Percentiles rank a stretch among this genome's conserved stretches.
Evolutionary conservation across 2,329 filamentous ascomycete species (phyloP).

Genomic region (Paracoccidioides lutzii): DNA sequence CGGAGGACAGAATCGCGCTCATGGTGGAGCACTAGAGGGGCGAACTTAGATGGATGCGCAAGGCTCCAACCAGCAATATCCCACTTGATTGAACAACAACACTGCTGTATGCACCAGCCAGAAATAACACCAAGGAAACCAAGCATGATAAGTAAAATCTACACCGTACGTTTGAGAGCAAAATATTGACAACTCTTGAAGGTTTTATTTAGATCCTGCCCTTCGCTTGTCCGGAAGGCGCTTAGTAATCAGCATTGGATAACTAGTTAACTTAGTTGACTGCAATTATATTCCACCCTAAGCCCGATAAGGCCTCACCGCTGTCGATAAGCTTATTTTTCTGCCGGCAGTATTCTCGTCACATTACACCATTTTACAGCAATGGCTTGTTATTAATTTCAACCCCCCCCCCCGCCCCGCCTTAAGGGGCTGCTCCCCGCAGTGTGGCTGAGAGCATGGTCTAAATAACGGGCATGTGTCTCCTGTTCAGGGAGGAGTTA

Average conservation of each 20-base stretch:
- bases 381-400: background rate
- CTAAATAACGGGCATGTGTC: background rate
- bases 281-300: background rate
- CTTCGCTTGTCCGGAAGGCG: background rate
- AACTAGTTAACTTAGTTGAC: background rate
- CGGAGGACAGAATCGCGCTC: constrained; percentile 93
- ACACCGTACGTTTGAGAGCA: background rate
- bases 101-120: background rate
- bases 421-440: too few species aligned
- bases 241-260: background rate
- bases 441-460: background rate
- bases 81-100: background rate
- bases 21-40: constrained; percentile 38
- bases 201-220: background rate
- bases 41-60: background rate
- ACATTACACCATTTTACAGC: background rate
- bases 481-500: background rate
- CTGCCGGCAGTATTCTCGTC: constrained; percentile 1
- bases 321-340: background rate
- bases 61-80: background rate
- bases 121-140: background rate
- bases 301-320: background rate
- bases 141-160: background rate
- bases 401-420: too few species aligned
- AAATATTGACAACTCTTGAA: too few species aligned